phyloP scores from a whole-genome alignment of 805 yeast genomes.

The Candida methanosorbosa region DNA sequence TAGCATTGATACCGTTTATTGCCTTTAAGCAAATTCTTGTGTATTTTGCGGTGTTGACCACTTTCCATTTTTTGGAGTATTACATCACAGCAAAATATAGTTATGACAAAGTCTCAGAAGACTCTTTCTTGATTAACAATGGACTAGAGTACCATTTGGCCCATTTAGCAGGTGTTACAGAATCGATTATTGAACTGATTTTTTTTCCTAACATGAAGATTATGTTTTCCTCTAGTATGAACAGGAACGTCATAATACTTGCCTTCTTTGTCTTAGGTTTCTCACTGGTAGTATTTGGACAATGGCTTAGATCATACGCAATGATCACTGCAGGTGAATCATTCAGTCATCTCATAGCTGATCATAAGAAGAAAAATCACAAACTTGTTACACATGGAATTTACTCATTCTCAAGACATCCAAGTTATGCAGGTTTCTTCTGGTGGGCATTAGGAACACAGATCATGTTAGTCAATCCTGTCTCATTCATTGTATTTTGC shows the following conservation, averaged over 20 bases:
- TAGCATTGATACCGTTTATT: slow-evolving; percentile 20
- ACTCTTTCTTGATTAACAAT: slow-evolving; percentile 61
- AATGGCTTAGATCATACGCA: slow-evolving; percentile 57
- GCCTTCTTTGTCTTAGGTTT: slow-evolving; percentile 36
- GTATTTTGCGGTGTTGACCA: slow-evolving; percentile 43
- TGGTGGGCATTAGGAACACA: slow-evolving; percentile 93
- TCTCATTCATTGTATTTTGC: slow-evolving; percentile 46
- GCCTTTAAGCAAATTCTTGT: slow-evolving; percentile 24
- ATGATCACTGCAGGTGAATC: slow-evolving; percentile 86
- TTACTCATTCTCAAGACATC: slow-evolving; percentile 67
- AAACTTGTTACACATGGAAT: slow-evolving; percentile 65
- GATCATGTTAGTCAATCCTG: slow-evolving; percentile 55
- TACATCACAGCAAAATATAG: slow-evolving; percentile 72
- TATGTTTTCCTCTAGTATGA: neutral
- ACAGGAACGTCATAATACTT: neutral
- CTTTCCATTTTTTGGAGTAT: slow-evolving; percentile 80
- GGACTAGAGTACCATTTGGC: slow-evolving; percentile 52
- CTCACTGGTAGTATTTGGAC: slow-evolving; percentile 47
- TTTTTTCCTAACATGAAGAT: slow-evolving; percentile 31
- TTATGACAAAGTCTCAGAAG: slow-evolving; percentile 52
- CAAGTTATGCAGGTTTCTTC: slow-evolving; percentile 85
- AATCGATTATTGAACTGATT: slow-evolving; percentile 33
- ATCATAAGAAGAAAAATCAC: slow-evolving; percentile 45
- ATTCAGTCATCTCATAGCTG: slow-evolving; percentile 73
- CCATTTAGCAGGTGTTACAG: slow-evolving; percentile 45